These are phyloP conservation scores for Calocera cornea DNA, from an alignment of 768 basidiomycete genomes.

Conservation along the genomic window DNA sequence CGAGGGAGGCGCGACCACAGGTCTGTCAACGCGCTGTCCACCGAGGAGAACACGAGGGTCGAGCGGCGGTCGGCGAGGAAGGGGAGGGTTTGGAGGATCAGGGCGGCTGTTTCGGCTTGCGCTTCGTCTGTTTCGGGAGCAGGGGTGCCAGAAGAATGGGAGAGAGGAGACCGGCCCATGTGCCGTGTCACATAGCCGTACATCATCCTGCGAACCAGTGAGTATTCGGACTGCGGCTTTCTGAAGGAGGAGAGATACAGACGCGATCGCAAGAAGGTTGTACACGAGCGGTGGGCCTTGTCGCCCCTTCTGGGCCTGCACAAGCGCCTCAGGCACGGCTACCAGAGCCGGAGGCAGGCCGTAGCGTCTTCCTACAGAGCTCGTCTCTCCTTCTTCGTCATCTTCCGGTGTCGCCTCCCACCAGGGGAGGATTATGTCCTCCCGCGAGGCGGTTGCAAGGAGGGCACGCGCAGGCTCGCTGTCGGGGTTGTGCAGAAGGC, in stretches of 20 bases:
- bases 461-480: slow-evolving; percentile 48
- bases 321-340: slow-evolving; percentile 33
- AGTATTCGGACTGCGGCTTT: not conserved
- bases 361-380: slow-evolving; percentile 15
- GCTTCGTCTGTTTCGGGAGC: slow-evolving; percentile 31
- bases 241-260: slow-evolving; percentile 24
- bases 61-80: slow-evolving; percentile 53
- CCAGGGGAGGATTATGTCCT: slow-evolving; percentile 50
- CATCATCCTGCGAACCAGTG: slow-evolving; percentile 35
- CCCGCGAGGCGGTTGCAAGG: slow-evolving; percentile 40
- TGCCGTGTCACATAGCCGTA: slow-evolving; percentile 56
- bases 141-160: slow-evolving; percentile 19
- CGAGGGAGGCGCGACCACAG: slow-evolving; percentile 40
- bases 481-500: slow-evolving; percentile 45
- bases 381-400: slow-evolving; percentile 10
- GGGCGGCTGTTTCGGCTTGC: slow-evolving; percentile 16
- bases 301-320: slow-evolving; percentile 25
- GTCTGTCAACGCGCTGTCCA: slow-evolving; percentile 44
- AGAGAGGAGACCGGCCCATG: slow-evolving; percentile 46
- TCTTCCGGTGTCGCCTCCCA: slow-evolving; percentile 38
- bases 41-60: slow-evolving; percentile 35
- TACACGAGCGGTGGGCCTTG: slow-evolving; percentile 38
- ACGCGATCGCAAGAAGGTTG: slow-evolving; percentile 59
- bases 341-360: slow-evolving; percentile 35
- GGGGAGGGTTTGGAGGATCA: slow-evolving; percentile 44